A percentile compares a stretch with the other conserved stretches of the same genome.
phyloP scores from a whole-genome alignment of 2,329 filamentous ascomycete genomes.

The Dactylellina parvicollis region DNA sequence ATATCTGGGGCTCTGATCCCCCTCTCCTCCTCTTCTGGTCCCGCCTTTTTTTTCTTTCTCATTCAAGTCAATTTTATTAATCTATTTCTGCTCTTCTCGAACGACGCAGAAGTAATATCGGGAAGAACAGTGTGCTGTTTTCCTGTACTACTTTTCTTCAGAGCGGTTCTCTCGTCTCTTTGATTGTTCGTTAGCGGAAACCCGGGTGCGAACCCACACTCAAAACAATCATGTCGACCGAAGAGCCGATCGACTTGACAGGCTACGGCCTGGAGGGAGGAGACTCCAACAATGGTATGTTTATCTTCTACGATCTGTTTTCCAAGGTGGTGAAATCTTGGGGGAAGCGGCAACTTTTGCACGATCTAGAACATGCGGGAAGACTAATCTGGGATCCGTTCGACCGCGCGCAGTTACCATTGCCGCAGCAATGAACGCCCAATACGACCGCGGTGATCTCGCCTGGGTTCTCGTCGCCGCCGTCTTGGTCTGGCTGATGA shows the following conservation, averaged over 20 bases:
- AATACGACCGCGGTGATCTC: constrained; percentile 71
- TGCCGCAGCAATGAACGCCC: constrained; percentile 45
- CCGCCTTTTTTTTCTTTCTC: constrained; percentile 10
- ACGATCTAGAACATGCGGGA: neutral
- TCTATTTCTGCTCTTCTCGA: constrained; percentile 5
- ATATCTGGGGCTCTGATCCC: constrained; percentile 52
- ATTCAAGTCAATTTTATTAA: constrained; percentile 17
- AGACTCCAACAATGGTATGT: constrained; percentile 44
- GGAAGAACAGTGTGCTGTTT: neutral
- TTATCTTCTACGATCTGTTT: neutral
- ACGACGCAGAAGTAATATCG: neutral
- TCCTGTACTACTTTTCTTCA: constrained; percentile 8
- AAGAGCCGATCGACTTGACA: constrained; percentile 39
- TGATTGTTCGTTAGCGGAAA: constrained; percentile 7
- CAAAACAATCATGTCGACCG: constrained; percentile 29
- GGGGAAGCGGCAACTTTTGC: neutral
- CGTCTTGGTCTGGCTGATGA: constrained; percentile 71
- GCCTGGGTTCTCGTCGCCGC: constrained; percentile 77
- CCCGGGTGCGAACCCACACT: neutral
- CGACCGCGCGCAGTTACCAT: constrained; percentile 28
- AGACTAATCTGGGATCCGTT: constrained; percentile 5
- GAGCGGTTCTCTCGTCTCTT: neutral
- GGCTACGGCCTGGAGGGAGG: constrained; percentile 45
- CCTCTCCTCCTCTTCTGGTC: constrained; percentile 4
- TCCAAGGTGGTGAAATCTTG: neutral